A percentile compares a stretch with the other conserved stretches of the same genome.
These are phyloP conservation scores for Fraxinus excelsior DNA, from an alignment of 257 asterid species.

Conservation along the genomic window DNA sequence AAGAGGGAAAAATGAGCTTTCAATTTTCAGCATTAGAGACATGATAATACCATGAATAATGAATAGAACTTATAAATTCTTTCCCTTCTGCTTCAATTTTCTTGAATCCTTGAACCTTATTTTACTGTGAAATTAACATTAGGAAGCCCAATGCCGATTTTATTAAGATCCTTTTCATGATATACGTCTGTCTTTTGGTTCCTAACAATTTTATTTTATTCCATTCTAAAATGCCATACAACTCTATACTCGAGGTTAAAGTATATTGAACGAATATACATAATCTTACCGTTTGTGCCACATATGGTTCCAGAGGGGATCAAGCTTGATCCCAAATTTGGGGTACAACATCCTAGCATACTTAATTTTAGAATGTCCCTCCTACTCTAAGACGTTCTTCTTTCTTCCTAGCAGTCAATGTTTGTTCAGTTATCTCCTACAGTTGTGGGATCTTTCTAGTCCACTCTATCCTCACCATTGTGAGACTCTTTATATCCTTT, in stretches of 20 bases:
- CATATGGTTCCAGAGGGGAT: neutral
- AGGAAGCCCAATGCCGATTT: neutral
- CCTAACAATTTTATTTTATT: too few species aligned
- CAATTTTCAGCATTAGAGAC: neutral
- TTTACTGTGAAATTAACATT: neutral
- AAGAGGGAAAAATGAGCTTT: neutral
- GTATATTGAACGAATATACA: too few species aligned
- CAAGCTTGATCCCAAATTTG: neutral
- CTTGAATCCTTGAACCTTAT: neutral
- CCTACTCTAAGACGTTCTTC: neutral
- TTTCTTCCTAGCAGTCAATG: neutral
- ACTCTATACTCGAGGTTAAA: too few species aligned
- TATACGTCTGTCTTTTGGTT: neutral
- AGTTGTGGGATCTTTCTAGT: neutral
- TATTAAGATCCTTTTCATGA: neutral
- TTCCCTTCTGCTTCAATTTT: neutral
- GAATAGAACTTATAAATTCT: neutral
- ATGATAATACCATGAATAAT: neutral
- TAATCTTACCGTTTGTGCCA: too few species aligned
- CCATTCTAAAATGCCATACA: too few species aligned
- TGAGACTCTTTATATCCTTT: neutral
- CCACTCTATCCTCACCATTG: neutral
- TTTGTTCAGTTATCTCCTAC: neutral
- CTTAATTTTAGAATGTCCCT: neutral
- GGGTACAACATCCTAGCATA: neutral